Conservation (phyloP, 129 eudicot species). For the Centella asiatica region DNA sequence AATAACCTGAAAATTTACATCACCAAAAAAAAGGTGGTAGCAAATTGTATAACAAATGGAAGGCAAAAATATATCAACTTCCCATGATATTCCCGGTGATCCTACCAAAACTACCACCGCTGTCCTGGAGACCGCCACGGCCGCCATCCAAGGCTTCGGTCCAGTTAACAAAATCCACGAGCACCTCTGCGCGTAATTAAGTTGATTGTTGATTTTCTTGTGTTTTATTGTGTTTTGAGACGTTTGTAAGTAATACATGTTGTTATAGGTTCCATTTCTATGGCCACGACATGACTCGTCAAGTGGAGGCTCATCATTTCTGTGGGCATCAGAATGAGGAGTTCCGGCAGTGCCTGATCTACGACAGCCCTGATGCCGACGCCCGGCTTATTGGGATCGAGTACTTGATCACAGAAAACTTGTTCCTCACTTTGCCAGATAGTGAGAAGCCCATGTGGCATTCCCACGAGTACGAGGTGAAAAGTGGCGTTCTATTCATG, state of each 20-base stretch:
- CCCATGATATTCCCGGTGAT: slow-evolving; percentile 72
- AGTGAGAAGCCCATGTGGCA: slow-evolving; percentile 84
- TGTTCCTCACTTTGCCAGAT: slow-evolving; percentile 71
- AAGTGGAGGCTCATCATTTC: slow-evolving; percentile 96
- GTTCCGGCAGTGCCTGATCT: slow-evolving; percentile 77
- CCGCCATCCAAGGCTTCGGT: slow-evolving; percentile 74
- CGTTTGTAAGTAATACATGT: not conserved
- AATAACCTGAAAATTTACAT: not conserved
- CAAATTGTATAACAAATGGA: too few species aligned
- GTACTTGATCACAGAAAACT: slow-evolving; percentile 61
- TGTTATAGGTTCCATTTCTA: slow-evolving; percentile 70
- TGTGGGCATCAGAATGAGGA: slow-evolving; percentile 83
- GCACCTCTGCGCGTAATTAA: slow-evolving; percentile 88
- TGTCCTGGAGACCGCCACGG: slow-evolving; percentile 63
- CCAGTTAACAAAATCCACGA: slow-evolving; percentile 85
- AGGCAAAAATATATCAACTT: slow-evolving; percentile 29
- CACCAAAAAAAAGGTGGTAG: not conserved
- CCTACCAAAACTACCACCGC: slow-evolving; percentile 52
- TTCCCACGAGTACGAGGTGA: slow-evolving; percentile 87
- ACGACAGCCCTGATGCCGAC: slow-evolving; percentile 63
- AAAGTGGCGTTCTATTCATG: slow-evolving; percentile 79
- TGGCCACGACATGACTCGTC: slow-evolving; percentile 90
- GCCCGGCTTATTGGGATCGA: slow-evolving; percentile 77
- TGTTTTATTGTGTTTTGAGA: too few species aligned
- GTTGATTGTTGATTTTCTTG: not conserved